Percentiles rank a stretch among this genome's conserved stretches.
These are phyloP conservation scores for Candida coquimbonensis DNA, from an alignment of 805 yeast species.

Conservation along the genomic window DNA sequence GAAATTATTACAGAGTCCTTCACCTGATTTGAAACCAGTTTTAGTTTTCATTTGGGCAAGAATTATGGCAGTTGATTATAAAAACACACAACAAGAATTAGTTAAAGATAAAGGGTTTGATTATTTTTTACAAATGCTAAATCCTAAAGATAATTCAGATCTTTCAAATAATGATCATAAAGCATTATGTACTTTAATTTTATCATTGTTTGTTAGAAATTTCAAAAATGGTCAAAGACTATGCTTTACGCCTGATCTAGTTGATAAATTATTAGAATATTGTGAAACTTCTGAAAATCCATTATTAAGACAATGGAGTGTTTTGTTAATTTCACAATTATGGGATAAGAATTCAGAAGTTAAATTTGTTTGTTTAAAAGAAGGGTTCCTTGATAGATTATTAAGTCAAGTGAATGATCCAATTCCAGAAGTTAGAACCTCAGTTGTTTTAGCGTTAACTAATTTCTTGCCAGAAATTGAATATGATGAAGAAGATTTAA, in stretches of 20 bases:
- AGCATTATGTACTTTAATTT: conserved; percentile 91
- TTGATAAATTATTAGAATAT: conserved; percentile 58
- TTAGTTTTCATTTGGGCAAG: conserved; percentile 96
- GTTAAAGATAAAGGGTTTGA: conserved; percentile 86
- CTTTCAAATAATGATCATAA: conserved; percentile 56
- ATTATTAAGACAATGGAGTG: conserved; percentile 87
- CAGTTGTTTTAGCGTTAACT: conserved; percentile 67
- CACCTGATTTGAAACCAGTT: conserved; percentile 90
- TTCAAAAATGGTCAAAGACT: conserved; percentile 73
- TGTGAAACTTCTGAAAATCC: conserved; percentile 75
- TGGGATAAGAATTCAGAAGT: conserved; percentile 72
- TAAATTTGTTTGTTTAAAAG: conserved; percentile 60
- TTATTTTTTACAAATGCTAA: conserved; percentile 77
- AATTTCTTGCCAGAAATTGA: conserved; percentile 48
- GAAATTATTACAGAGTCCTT: conserved; percentile 86
- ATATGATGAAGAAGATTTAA: conserved; percentile 37
- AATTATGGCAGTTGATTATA: conserved; percentile 90
- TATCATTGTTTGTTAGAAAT: conserved; percentile 78
- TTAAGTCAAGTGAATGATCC: conserved; percentile 69
- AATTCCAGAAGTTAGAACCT: conserved; percentile 90
- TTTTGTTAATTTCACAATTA: conserved; percentile 67
- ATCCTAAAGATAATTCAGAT: conserved; percentile 29
- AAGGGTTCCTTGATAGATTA: conserved; percentile 52
- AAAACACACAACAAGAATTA: conserved; percentile 84
- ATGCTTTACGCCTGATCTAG: conserved; percentile 68